Evolutionary conservation across 2,329 filamentous ascomycete genomes (phyloP).

Genomic region (Microsporum ferrugineum): DNA sequence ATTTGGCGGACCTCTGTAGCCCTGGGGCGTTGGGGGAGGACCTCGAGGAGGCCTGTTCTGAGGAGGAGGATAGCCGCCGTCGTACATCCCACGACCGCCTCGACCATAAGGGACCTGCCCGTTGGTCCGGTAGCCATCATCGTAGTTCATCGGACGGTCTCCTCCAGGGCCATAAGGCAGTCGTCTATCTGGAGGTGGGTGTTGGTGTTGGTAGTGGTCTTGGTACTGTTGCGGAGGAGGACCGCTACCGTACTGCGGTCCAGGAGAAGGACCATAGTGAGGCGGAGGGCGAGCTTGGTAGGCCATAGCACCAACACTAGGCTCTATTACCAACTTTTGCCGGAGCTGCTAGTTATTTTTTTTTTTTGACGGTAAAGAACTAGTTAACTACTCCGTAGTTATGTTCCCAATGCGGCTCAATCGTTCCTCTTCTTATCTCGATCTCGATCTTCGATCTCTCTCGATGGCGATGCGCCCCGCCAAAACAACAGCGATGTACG

Average conservation of each 20-base stretch:
- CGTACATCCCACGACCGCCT: neutral
- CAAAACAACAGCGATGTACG: neutral
- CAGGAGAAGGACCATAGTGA: neutral
- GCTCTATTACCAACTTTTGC: neutral
- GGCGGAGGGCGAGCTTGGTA: slow-evolving; percentile 3
- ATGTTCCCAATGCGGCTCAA: neutral
- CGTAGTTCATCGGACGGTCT: neutral
- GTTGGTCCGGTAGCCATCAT: neutral
- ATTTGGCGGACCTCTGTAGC: slow-evolving; percentile 21
- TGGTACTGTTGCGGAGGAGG: neutral
- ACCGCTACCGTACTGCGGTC: neutral
- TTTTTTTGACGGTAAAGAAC: neutral
- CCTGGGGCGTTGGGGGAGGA: slow-evolving; percentile 15
- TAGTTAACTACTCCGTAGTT: neutral
- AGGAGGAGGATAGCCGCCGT: slow-evolving; percentile 15
- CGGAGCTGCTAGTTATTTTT: too few relatives aligned
- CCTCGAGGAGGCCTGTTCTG: slow-evolving; percentile 26
- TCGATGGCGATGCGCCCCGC: neutral
- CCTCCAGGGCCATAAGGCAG: neutral
- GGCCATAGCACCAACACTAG: neutral
- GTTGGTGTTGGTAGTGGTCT: neutral
- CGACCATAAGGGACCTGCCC: neutral
- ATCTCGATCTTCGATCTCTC: neutral
- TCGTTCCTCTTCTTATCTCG: neutral
- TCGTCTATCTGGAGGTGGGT: neutral